Percentiles rank a stretch among this genome's conserved stretches.
These are phyloP conservation scores for Sedum album DNA, from an alignment of 164 flowering plant genomes.

Conservation along the genomic window DNA sequence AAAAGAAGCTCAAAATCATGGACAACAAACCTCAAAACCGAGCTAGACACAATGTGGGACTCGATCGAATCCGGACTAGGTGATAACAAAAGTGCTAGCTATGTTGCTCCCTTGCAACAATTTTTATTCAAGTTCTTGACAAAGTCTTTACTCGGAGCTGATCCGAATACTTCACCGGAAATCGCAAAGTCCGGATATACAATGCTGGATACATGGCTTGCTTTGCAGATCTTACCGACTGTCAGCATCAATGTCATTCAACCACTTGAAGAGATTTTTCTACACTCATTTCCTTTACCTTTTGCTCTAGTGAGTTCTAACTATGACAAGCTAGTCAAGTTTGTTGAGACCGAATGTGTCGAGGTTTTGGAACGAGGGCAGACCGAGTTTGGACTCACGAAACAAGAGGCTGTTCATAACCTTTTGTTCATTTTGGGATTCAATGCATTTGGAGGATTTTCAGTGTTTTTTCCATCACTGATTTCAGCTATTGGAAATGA, in stretches of 20 bases:
- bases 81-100: conserved; percentile 3
- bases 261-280: conserved; percentile 62
- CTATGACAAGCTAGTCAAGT: conserved; percentile 48
- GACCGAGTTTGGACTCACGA: conserved; percentile 45
- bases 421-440: conserved; percentile 69
- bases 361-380: conserved; percentile 34
- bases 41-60: conserved; percentile 53
- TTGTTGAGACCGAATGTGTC: conserved; percentile 39
- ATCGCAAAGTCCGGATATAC: conserved; percentile 37
- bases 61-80: conserved; percentile 38
- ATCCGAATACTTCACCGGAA: conserved; percentile 39
- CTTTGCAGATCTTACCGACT: conserved; percentile 58
- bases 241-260: conserved; percentile 32
- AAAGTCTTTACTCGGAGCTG: conserved; percentile 51
- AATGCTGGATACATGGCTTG: conserved; percentile 58
- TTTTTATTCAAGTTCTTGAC: conserved; percentile 53
- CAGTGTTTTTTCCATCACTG: conserved; percentile 43
- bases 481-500: conserved; percentile 28
- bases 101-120: conserved; percentile 37
- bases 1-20: conserved; percentile 51
- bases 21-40: conserved; percentile 34
- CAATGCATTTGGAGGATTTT: conserved; percentile 82
- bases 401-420: conserved; percentile 61
- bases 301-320: conserved; percentile 36
- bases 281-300: conserved; percentile 69